Percentiles rank a stretch among this genome's conserved stretches.
These are phyloP conservation scores for Kazachstania sp. DNA, from an alignment of 1,139 yeast genomes.

Conservation along the genomic window DNA sequence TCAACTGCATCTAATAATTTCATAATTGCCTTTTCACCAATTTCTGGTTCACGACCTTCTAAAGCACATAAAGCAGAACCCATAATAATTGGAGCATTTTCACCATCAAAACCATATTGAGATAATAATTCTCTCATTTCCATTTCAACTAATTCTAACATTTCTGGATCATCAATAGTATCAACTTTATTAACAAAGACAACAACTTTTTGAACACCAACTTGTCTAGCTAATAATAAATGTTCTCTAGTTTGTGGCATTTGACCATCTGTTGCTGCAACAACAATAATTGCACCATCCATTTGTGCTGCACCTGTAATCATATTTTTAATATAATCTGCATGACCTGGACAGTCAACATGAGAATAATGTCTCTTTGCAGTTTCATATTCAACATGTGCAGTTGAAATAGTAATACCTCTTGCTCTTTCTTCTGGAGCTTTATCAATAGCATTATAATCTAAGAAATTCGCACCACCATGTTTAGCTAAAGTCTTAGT, in stretches of 20 bases:
- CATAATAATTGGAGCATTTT: slow-evolving; percentile 94
- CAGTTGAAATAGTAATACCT: slow-evolving; percentile 97
- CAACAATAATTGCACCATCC: slow-evolving; percentile 99
- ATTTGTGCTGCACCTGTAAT: slow-evolving; percentile 99
- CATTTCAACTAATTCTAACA: slow-evolving; percentile 99
- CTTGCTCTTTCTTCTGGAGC: slow-evolving; percentile 99
- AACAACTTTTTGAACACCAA: slow-evolving; percentile 95
- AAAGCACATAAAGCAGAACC: slow-evolving; percentile 98
- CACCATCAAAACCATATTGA: slow-evolving; percentile 95
- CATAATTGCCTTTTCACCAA: slow-evolving; percentile 77
- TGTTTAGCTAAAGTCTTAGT: slow-evolving; percentile 82
- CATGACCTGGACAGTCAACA: slow-evolving; percentile 98
- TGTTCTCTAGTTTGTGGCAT: slow-evolving; percentile 99
- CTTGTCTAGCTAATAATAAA: slow-evolving; percentile 96
- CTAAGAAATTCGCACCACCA: slow-evolving; percentile 92
- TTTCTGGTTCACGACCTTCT: slow-evolving; percentile 81
- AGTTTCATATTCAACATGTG: slow-evolving; percentile 94
- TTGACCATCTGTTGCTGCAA: slow-evolving; percentile 98
- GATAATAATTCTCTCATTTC: slow-evolving; percentile 96
- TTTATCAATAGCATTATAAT: slow-evolving; percentile 87
- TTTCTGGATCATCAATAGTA: slow-evolving; percentile 96
- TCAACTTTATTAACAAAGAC: slow-evolving; percentile 98
- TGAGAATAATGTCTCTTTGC: slow-evolving; percentile 91
- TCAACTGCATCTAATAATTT: slow-evolving; percentile 89
- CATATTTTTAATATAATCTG: slow-evolving; percentile 98